Evolutionary conservation across 768 basidiomycete species (phyloP).

Genomic region (Russula sp.): DNA sequence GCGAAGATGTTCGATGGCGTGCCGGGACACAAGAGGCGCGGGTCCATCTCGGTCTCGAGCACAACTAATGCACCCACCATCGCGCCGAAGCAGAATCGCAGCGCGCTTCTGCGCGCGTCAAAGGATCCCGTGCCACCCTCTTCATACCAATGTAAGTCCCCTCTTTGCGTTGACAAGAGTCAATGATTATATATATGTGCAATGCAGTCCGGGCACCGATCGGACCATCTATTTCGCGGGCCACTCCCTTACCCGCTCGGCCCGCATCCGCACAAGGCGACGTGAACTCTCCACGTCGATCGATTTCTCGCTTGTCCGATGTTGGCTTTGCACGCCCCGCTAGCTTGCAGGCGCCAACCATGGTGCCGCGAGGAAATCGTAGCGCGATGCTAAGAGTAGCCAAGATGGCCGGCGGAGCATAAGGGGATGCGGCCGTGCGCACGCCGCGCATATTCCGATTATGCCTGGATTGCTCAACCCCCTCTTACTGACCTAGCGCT

Average conservation of each 20-base stretch:
- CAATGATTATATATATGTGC: neutral
- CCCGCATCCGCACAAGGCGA: conserved; percentile 12
- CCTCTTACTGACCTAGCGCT: conserved; percentile 7
- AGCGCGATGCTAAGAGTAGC: conserved; percentile 65
- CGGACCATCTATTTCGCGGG: conserved; percentile 15
- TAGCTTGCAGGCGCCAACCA: conserved; percentile 51
- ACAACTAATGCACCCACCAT: conserved; percentile 34
- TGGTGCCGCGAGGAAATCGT: conserved; percentile 63
- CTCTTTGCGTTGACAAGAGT: neutral
- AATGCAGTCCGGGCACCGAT: conserved; percentile 10
- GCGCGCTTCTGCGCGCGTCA: conserved; percentile 34
- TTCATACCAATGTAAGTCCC: conserved; percentile 19
- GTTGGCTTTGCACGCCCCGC: conserved; percentile 40
- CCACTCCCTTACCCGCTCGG: conserved; percentile 2
- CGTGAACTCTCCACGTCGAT: conserved; percentile 4
- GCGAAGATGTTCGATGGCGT: conserved; percentile 60
- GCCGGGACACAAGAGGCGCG: conserved; percentile 77
- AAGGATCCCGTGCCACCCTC: conserved; percentile 38
- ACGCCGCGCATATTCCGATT: neutral
- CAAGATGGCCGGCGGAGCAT: conserved; percentile 44
- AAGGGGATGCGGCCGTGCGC: neutral
- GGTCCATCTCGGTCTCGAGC: conserved; percentile 63
- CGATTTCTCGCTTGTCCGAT: conserved; percentile 43
- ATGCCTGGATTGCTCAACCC: neutral
- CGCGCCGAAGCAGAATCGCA: conserved; percentile 38